Base-by-base conservation (phyloP, 441 rosid species). In the Biscutella laevigata region DNA sequence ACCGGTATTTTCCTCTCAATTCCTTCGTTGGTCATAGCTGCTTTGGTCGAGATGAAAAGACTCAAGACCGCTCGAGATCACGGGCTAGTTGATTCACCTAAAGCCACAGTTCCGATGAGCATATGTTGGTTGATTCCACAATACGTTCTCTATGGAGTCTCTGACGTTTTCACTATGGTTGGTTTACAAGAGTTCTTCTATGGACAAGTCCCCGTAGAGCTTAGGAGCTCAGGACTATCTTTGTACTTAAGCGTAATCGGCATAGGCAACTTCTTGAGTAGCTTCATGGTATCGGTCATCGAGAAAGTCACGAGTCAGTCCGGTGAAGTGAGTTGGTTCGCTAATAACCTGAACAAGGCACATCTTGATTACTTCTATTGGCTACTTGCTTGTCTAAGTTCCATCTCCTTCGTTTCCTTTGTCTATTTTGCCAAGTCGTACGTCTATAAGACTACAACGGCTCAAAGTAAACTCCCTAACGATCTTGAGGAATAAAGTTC, bases 361-460 rank as follows among this genome's bases (percentile, higher is more conserved):
- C 86, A 80, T 71, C 66, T 80, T 45, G 71, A 77, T 65, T 75
- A 73, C 62, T 80, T 77, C 48, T 80, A 77, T 35, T 77, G 75
- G 79, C 48, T 80, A 19, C 71, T 77, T 8, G 73, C 71, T 8
- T 74, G 59, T 27, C 60, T 80, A 8, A 68, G 74, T 64, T 47
- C 58, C 13, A 24, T 58, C 3, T 10, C 39, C 14, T 66, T 58
- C 7, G 14, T 40, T 46, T 51, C 9, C 12, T 15, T 19, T 17
- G 46, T 64, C 46, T 44, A 53, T 35, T 39, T 66, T 12, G 38
- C 64, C 11, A 65, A 57, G 47, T 57, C 46, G 9, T 49, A 41
- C 20, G 45, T 49, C n/a, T 64, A 64, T n/a, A n/a, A n/a, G n/a
- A n/a, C n/a, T n/a, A n/a, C 44, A 56, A 20, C 7, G 41, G 6